phyloP scores from a whole-genome alignment of 2,329 filamentous ascomycete species.

The Didymosphaeria variabile region DNA sequence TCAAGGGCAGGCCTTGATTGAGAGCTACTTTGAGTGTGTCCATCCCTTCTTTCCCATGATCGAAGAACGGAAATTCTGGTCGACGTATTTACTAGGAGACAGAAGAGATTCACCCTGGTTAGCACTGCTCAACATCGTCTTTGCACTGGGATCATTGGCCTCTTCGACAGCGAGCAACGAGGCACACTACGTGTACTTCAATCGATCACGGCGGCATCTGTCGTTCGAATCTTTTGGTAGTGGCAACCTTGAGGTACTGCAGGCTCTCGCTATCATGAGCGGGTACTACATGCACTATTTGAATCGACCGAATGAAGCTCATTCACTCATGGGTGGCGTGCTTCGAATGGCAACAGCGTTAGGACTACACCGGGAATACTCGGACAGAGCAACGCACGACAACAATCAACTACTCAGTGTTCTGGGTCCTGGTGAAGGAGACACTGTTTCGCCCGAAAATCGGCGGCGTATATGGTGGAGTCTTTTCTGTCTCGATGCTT shows the following conservation, averaged over 20 bases:
- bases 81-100: slow-evolving; percentile 69
- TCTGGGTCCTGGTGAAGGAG: slow-evolving; percentile 38
- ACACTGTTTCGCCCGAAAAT: slow-evolving; percentile 50
- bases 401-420: slow-evolving; percentile 28
- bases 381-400: slow-evolving; percentile 38
- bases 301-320: slow-evolving; percentile 79
- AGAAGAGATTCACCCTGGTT: slow-evolving; percentile 75
- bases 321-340: slow-evolving; percentile 74
- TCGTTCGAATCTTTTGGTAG: slow-evolving; percentile 73
- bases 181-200: slow-evolving; percentile 75
- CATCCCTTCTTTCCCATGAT: slow-evolving; percentile 78
- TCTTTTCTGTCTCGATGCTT: slow-evolving; percentile 55
- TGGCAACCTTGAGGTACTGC: slow-evolving; percentile 76
- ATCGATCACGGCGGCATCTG: slow-evolving; percentile 71
- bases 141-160: slow-evolving; percentile 77
- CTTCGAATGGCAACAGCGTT: slow-evolving; percentile 78
- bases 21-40: slow-evolving; percentile 78
- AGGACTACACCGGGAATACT: slow-evolving; percentile 73
- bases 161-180: slow-evolving; percentile 70
- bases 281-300: slow-evolving; percentile 82
- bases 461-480: slow-evolving; percentile 57
- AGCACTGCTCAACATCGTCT: slow-evolving; percentile 77
- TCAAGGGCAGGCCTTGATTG: slow-evolving; percentile 73
- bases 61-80: slow-evolving; percentile 74
- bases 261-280: slow-evolving; percentile 75